Conservation (phyloP, 495 filamentous ascomycete genomes). For the Penicillium cosmopolitanum region DNA sequence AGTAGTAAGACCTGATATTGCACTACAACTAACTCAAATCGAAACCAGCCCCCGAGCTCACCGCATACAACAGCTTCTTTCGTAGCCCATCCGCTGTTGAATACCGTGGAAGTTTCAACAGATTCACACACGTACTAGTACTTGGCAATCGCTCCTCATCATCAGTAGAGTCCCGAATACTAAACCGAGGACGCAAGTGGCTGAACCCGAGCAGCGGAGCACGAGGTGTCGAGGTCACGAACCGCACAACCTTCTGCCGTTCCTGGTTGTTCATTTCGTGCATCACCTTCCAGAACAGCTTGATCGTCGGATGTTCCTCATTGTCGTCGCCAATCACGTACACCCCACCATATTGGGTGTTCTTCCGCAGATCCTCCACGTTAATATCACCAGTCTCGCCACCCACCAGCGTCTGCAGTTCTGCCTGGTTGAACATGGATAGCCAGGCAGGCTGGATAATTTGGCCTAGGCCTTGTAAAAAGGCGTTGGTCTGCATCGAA, state of each 20-base stretch:
- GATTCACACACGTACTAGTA: conserved; percentile 95
- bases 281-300: conserved; percentile 94
- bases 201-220: conserved; percentile 92
- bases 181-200: conserved; percentile 83
- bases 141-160: conserved; percentile 85
- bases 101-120: conserved; percentile 92
- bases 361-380: conserved; percentile 80
- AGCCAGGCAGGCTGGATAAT: conserved; percentile 94
- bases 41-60: conserved; percentile 91
- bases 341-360: conserved; percentile 86
- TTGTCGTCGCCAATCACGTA: conserved; percentile 88
- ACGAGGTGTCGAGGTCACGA: conserved; percentile 90
- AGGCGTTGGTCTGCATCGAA: conserved; percentile 77
- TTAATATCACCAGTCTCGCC: conserved; percentile 85
- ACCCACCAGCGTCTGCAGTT: conserved; percentile 89
- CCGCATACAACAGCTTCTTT: conserved; percentile 85
- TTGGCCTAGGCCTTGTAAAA: conserved; percentile 78
- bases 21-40: conserved; percentile 69
- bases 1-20: conserved; percentile 1
- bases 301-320: conserved; percentile 78
- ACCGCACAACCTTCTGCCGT: conserved; percentile 85
- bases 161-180: conserved; percentile 81
- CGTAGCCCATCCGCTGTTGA: conserved; percentile 60
- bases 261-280: conserved; percentile 70
- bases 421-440: conserved; percentile 96